Base-by-base conservation (phyloP, 306 rosid species). In the Cucumis hystrix region DNA sequence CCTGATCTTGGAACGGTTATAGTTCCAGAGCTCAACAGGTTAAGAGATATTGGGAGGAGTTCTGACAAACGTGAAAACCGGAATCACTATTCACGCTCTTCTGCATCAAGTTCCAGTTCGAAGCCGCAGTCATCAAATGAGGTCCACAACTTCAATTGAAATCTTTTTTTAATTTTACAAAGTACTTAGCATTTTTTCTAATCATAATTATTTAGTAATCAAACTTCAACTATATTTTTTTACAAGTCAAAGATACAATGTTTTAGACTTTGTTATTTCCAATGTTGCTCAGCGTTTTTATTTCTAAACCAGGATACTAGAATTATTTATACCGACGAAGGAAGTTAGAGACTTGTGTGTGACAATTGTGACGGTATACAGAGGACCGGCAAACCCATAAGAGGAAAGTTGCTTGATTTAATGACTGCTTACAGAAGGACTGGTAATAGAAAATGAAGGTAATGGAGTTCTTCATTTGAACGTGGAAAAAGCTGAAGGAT, bases 21-120 rank as follows among this genome's bases (percentile, higher is more conserved):
- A 5, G 86, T 95, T 80, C 97, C 99, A 0, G 90, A 92, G 84
- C 97, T 95, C 82, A 87, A 81, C 69, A 80, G 93, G 59, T 87
- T 96, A 85, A 89, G 91, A 82, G 88, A 87, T 12, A 43, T 91
- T 60, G 92, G 85, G 75, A 56, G 7, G 62, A 75, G 60, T 41
- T 64, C 43, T 33, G 86, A 82, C 17, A 35, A 35, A 16, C 54
- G 18, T 14, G 60, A 49, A 40, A 28, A 15, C 43, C 57, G 15
- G 5, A 52, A 78, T 55, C 77, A 49, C 0, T 11, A 6, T 6
- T 16, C 79, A 6, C 84, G 78, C 62, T 80, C 87, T 79, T 73
- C 83, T 16, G 56, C 84, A 21, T 64, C 83, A 49, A 70, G 67
- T 81, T 40, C 69, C 51, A 37, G 58, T 60, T 37, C 63, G 16